Evolutionary conservation across 1,139 yeast genomes (phyloP), one percentile per base, ranked within the genome.

Genomic region (Geotrichum australiense): DNA sequence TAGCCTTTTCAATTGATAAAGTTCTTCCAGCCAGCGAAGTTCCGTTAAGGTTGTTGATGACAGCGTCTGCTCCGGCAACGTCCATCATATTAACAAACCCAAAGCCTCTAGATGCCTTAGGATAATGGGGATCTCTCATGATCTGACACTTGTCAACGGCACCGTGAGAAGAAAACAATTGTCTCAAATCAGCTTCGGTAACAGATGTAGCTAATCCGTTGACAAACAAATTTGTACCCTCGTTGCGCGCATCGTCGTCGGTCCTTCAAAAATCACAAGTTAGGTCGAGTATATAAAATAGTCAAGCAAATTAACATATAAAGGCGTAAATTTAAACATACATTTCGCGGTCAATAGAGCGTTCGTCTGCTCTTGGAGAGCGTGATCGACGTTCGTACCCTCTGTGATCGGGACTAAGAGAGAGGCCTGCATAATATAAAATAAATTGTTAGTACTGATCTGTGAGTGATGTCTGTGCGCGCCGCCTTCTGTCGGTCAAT

Each of bases 71-170:
- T 5, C 48, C 56, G 24, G 50, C 54, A n/a, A 53, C 52, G 33
- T 55, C 57, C 18, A 46, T 56, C 60, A 62, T 59, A 47, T 61
- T 55, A 41, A 64, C 65, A 42, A 64, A 64, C 3, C 68, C 68
- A 47, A 64, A 64, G 1, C 68, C 68, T 30, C 68, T 53, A 2
- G 68, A 59, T 43, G 62, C 67, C 14, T 56, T 47, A 7, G 65
- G 50, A n/a, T n/a, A n/a, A 47, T 63, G 67, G 10, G 68, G 68
- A 47, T 64, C 68, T 22, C 50, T 45, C 65, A 64, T 59, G 46
- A 64, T 63, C 43, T 63, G 64, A 48, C 57, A 53, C 43, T 57
- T 58, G 37, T 53, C 61, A 20, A 64, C 66, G 16, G 50, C 44
- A 26, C 68, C 68, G 43, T 54, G 54, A 43, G 56, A 57, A 35